Evolutionary conservation across 2,329 filamentous ascomycete genomes (phyloP), one percentile per base, ranked within the genome.

Genomic region (Aureobasidium sp.): DNA sequence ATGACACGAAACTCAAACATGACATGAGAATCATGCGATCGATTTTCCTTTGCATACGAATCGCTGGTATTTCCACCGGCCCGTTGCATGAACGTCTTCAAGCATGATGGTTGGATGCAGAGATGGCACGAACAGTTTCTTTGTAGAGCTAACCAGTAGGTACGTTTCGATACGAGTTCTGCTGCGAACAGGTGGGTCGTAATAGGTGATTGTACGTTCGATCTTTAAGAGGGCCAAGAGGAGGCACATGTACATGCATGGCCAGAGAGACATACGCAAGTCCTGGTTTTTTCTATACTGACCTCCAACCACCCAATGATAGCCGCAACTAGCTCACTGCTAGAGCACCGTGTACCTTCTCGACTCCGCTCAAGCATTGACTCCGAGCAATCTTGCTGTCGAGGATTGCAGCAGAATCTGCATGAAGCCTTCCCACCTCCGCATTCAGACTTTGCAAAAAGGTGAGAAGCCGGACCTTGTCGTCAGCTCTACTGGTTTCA

Each of bases 151-250:
- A 45, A 45, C 27, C 2, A 38, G 38, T 57, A 57, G 53, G 53
- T 45, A 45, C 40, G 11, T 57, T n/a, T 35, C 25, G 27, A 57
- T 57, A 57, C 53, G 53, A 57, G 53, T n/a, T 35, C 29, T 33
- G 11, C 29, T 57, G 27, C 53, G 27, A 57, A 33, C 27, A 45
- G 53, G 38, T 57, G 53, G 53, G 53, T 57, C 19, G 19, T 38
- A 11, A 35, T 25, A 57, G n/a, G 53, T 43, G 19, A n/a, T 13
- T 10, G 27, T 35, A 25, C 4, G 25, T 25, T 17, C 15, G n/a
- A 15, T 29, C 17, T 15, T 4, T 25, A 11, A 15, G 15, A 43
- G 8, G 4, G 13, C 17, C n/a, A 45, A 42, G 53, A 35, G 19
- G 21, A 45, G 29, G 9, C n/a, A 57, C 40, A 27, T 25, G 38